Evolutionary conservation across 1,139 yeast species (phyloP).

Genomic region (Martiniozyma asiatica): DNA sequence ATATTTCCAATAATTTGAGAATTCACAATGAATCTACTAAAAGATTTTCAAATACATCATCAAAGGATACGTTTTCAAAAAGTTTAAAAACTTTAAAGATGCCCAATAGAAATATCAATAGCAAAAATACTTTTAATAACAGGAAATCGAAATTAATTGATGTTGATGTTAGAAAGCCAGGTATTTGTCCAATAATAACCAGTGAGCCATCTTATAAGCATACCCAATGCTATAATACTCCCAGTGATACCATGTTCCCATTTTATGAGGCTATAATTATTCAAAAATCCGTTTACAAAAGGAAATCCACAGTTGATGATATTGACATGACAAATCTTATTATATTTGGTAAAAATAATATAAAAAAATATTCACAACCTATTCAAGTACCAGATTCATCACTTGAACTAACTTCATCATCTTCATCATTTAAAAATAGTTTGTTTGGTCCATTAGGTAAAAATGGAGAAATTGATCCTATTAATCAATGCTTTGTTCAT

Average conservation of each 20-base stretch:
- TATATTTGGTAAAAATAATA: slow-evolving; percentile 8
- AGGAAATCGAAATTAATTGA: slow-evolving; percentile 4
- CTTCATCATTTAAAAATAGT: not conserved
- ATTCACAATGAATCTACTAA: not conserved
- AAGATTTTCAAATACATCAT: too few species aligned
- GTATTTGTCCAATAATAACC: too few species aligned
- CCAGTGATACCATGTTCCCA: slow-evolving; percentile 14
- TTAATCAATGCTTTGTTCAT: slow-evolving; percentile 5
- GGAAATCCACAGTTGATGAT: slow-evolving; percentile 8
- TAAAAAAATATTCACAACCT: slow-evolving; percentile 15
- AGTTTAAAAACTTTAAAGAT: too few species aligned
- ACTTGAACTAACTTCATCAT: slow-evolving; percentile 1
- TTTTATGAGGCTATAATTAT: slow-evolving; percentile 10
- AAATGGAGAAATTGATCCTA: slow-evolving; percentile 9
- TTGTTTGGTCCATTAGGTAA: slow-evolving; percentile 5
- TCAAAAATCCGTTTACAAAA: slow-evolving; percentile 2
- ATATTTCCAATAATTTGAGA: slow-evolving; percentile 10
- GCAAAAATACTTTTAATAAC: not conserved
- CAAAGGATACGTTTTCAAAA: too few species aligned
- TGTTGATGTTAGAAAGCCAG: slow-evolving; percentile 3
- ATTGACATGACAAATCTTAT: slow-evolving; percentile 14
- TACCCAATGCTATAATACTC: slow-evolving; percentile 7
- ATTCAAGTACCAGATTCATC: too few species aligned
- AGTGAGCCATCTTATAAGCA: slow-evolving; percentile 15
- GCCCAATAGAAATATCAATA: too few species aligned